Evolutionary conservation across 345 rosid species (phyloP).

Genomic region (Cardiospermum halicacabum): DNA sequence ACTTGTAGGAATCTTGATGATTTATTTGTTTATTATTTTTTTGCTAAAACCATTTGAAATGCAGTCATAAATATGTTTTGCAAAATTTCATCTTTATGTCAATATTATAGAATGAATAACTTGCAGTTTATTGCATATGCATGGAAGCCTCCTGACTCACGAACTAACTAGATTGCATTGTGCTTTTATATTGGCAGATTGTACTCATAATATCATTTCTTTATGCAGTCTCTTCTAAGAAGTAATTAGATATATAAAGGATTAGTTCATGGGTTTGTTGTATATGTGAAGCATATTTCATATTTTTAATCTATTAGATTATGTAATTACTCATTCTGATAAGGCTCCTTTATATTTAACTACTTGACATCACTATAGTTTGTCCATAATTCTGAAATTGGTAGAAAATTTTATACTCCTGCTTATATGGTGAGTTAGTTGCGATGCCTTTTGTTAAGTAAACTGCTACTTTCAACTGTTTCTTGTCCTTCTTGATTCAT

Average conservation of each 20-base stretch:
- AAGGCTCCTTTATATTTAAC: neutral
- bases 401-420: neutral
- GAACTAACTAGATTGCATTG: neutral
- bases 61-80: no score
- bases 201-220: neutral
- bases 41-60: no score
- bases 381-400: neutral
- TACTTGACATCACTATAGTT: neutral
- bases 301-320: neutral
- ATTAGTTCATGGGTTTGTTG: neutral
- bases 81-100: neutral
- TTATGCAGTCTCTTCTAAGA: neutral
- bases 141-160: neutral
- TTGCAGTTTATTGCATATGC: neutral
- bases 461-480: neutral
- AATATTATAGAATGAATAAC: neutral
- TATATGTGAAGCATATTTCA: neutral
- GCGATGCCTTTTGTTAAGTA: slow-evolving; percentile 1
- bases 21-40: neutral
- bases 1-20: slow-evolving; percentile 4
- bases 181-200: neutral
- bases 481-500: slow-evolving; percentile 18
- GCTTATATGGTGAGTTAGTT: neutral
- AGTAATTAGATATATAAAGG: neutral
- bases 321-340: neutral